Percentiles rank a stretch among this genome's conserved stretches.
Evolutionary conservation across 306 rosid genomes (phyloP).

Genomic region (Quercus agrifolia): DNA sequence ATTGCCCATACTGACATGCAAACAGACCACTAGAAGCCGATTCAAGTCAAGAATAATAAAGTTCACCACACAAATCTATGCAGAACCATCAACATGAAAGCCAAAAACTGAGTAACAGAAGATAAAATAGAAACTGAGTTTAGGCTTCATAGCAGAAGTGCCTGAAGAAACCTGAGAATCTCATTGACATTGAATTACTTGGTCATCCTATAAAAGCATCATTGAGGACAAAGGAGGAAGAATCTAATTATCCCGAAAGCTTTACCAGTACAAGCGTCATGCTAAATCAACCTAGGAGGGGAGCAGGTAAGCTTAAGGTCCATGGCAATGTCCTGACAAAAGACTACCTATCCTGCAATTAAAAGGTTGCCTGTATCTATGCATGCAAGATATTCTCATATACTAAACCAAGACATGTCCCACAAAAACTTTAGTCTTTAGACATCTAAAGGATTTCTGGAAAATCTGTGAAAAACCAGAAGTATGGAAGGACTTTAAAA

Average conservation of each 20-base stretch:
- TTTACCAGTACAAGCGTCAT: not conserved
- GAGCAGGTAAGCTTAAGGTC: not conserved
- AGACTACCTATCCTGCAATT: not conserved
- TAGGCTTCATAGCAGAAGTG: not conserved
- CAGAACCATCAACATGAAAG: not conserved
- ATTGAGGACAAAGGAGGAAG: not conserved
- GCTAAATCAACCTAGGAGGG: not conserved
- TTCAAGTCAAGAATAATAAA: not conserved
- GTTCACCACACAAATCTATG: not conserved
- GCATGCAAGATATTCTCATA: not conserved
- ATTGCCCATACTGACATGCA: not conserved
- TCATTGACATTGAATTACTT: not conserved
- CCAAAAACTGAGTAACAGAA: not conserved
- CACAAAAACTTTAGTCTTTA: not conserved
- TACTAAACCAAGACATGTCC: not conserved
- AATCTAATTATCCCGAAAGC: not conserved
- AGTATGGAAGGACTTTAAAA: not conserved
- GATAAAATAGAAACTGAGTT: not conserved
- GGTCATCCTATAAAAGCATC: not conserved
- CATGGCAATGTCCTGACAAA: not conserved
- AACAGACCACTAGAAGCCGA: not conserved
- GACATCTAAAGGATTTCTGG: not conserved
- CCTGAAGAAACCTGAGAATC: not conserved
- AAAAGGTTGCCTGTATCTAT: not conserved
- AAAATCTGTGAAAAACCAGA: not conserved